These are phyloP conservation scores for Xylaria venustula DNA, from an alignment of 495 filamentous ascomycete genomes.

Conservation along the genomic window DNA sequence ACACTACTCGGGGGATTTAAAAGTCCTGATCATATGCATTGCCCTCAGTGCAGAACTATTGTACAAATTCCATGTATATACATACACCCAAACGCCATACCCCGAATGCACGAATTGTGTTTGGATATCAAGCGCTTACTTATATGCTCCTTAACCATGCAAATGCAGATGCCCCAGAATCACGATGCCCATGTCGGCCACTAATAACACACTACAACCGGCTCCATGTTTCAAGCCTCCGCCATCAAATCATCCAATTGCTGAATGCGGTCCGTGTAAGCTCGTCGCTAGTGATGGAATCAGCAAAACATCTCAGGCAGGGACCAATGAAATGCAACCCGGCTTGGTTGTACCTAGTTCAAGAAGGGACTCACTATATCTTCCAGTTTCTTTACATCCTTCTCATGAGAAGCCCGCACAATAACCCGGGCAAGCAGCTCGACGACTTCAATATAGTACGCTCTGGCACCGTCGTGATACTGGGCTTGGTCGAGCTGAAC, in stretches of 20 bases:
- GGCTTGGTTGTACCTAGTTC: not conserved
- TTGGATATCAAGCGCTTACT: not conserved
- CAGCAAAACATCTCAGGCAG: conserved; percentile 2
- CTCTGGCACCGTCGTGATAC: conserved; percentile 88
- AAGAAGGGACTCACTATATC: conserved; percentile 69
- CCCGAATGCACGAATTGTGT: not conserved
- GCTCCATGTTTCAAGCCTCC: not conserved
- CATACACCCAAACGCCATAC: conserved; percentile 8
- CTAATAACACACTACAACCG: not conserved
- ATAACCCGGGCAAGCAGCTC: conserved; percentile 83
- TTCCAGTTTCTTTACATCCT: conserved; percentile 84
- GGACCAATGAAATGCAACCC: not conserved
- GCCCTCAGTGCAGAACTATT: conserved; percentile 25
- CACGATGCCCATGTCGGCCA: not conserved
- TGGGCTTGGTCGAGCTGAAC: conserved; percentile 93
- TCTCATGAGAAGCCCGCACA: conserved; percentile 71
- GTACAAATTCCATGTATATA: conserved; percentile 21
- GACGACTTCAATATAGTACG: conserved; percentile 89
- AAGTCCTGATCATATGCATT: not conserved
- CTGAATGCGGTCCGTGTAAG: not conserved
- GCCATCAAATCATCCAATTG: not conserved
- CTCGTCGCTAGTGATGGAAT: conserved; percentile 5
- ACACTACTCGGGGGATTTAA: not conserved
- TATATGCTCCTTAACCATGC: not conserved
- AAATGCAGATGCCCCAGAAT: not conserved